These are phyloP conservation scores for Mollisia scopiformis DNA, from an alignment of 2,329 filamentous ascomycete genomes.

Conservation along the genomic window DNA sequence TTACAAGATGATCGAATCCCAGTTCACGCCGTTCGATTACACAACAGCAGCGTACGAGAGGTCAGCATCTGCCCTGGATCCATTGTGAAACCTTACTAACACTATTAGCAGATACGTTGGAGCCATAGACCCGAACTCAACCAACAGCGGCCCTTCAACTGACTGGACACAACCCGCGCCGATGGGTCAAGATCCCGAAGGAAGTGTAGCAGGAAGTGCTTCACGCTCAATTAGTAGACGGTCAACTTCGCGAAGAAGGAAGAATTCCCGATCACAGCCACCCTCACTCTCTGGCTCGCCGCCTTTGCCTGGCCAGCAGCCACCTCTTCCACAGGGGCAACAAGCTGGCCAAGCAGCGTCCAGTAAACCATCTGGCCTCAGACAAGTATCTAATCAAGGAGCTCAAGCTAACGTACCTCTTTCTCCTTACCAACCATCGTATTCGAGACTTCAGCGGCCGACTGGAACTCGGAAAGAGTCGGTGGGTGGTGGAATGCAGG, in stretches of 20 bases:
- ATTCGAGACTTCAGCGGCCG: slow-evolving; percentile 27
- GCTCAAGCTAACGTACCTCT: slow-evolving; percentile 22
- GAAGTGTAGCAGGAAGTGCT: slow-evolving; percentile 3
- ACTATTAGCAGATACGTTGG: slow-evolving; percentile 37
- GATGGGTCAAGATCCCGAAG: slow-evolving; percentile 10
- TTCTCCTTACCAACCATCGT: slow-evolving; percentile 35
- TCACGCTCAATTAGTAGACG: slow-evolving; percentile 18
- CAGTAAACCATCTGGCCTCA: background rate
- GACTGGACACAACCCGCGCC: slow-evolving; percentile 22
- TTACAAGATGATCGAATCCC: slow-evolving; percentile 89
- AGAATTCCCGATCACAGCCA: slow-evolving; percentile 30
- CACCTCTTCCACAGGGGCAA: slow-evolving; percentile 27
- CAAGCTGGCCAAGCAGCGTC: background rate
- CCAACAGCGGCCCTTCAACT: slow-evolving; percentile 14
- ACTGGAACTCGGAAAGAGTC: slow-evolving; percentile 33
- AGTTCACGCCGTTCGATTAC: slow-evolving; percentile 96
- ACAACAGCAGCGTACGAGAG: slow-evolving; percentile 79
- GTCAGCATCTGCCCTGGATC: slow-evolving; percentile 47
- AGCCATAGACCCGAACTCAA: slow-evolving; percentile 33
- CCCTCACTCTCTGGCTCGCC: slow-evolving; percentile 32
- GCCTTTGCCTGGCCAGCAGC: slow-evolving; percentile 24
- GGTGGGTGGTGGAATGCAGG: slow-evolving; percentile 74
- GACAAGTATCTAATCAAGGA: slow-evolving; percentile 5
- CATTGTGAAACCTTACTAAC: slow-evolving; percentile 3
- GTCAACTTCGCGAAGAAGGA: slow-evolving; percentile 25